Conservation (phyloP, 495 filamentous ascomycete species). For the Margaritispora aquatica region DNA sequence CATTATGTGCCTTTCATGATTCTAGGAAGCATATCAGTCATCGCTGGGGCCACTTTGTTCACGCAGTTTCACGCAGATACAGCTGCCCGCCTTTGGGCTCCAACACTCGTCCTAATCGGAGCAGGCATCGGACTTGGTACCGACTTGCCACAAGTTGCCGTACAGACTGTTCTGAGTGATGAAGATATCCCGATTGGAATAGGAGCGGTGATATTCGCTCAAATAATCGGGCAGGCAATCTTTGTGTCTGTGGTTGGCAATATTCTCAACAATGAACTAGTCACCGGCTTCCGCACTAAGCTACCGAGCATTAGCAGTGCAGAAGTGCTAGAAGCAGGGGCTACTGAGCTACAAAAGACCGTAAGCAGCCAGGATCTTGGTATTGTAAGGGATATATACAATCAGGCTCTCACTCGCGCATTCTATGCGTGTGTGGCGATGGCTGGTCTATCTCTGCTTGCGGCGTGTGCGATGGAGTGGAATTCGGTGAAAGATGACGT, state of each 20-base stretch:
- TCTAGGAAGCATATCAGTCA: slow-evolving; percentile 40
- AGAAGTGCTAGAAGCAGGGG: background rate
- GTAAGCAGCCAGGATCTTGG: background rate
- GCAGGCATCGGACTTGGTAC: slow-evolving; percentile 63
- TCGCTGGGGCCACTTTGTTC: slow-evolving; percentile 56
- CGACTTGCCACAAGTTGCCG: slow-evolving; percentile 56
- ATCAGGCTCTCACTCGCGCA: background rate
- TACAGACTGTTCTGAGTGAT: slow-evolving; percentile 42
- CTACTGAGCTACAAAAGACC: background rate
- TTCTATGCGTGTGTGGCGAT: background rate
- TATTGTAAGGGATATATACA: background rate
- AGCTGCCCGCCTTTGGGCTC: slow-evolving; percentile 51
- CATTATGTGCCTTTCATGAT: slow-evolving; percentile 62
- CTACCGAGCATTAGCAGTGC: background rate
- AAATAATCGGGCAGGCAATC: background rate
- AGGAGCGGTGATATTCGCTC: slow-evolving; percentile 51
- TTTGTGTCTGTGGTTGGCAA: background rate
- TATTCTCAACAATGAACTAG: background rate
- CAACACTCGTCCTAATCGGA: slow-evolving; percentile 61
- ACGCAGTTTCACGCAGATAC: slow-evolving; percentile 50
- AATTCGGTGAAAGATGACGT: background rate
- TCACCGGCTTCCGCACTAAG: background rate
- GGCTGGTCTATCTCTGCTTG: background rate
- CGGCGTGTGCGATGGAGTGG: background rate
- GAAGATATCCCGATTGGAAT: slow-evolving; percentile 53